A percentile compares a stretch with the other conserved stretches of the same genome.
Evolutionary conservation across 257 asterid genomes (phyloP).

Genomic region (Linaria vulgaris): DNA sequence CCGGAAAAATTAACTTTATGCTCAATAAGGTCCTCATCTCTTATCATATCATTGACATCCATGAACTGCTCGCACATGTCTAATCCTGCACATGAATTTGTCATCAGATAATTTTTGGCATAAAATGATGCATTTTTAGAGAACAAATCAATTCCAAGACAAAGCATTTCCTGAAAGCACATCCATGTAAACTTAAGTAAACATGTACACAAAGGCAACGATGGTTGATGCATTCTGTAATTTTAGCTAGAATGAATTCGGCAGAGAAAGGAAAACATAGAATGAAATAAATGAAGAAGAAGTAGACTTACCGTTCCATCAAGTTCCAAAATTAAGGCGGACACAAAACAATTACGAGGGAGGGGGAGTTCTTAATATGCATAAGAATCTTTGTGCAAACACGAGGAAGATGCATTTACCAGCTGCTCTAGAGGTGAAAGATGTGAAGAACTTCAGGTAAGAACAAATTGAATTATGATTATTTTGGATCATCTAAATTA

Average conservation of each 20-base stretch:
- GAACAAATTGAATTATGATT: neutral
- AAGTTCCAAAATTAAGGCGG: neutral
- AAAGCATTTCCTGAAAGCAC: neutral
- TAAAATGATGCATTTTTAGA: conserved; percentile 12
- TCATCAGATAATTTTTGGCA: conserved; percentile 17
- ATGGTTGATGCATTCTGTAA: no score
- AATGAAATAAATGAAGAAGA: neutral
- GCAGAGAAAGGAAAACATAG: neutral
- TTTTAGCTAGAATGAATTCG: no score
- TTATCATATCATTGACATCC: conserved; percentile 94
- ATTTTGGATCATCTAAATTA: neutral
- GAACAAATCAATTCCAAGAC: neutral
- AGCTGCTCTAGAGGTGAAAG: neutral
- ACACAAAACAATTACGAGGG: neutral
- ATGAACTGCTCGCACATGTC: conserved; percentile 95
- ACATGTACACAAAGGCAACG: neutral
- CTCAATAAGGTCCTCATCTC: conserved; percentile 89
- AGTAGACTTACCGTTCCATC: neutral
- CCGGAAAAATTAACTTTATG: conserved; percentile 60
- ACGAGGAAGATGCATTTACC: neutral
- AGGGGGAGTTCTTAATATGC: neutral
- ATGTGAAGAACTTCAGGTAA: neutral
- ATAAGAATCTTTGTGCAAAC: neutral
- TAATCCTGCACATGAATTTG: conserved; percentile 55
- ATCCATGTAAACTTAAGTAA: neutral